Evolutionary conservation across 768 basidiomycete genomes (phyloP), one percentile per base, ranked within the genome.

Genomic region (Boletus speciosus): DNA sequence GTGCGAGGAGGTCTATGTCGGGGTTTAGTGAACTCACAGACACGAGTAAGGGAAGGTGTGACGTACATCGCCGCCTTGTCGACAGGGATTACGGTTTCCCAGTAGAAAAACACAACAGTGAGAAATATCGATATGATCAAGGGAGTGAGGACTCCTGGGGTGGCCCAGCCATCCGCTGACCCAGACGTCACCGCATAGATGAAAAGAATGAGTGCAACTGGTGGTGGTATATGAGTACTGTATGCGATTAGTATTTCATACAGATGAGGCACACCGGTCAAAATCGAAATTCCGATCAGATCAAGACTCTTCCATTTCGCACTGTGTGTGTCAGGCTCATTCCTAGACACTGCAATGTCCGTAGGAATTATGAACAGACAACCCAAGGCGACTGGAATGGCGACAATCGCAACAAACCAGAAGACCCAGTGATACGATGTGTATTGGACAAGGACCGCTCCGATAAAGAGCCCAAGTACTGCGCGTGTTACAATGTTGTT

Each of bases 381-480:
- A 1, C 61, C 50, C n/a, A 70, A 15, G 35, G 73, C 64, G 12
- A 76, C 66, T 21, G 68, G 59, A 5, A 72, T 49, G 37, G 71
- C 63, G 27, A 81, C 52, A 23, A 80, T 71, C 1, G 76, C 72
- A 31, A 73, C 66, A 54, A 78, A 74, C 62, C 75, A 81, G 62
- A 83, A 82, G n/a, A 81, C 72, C 81, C 80, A 81, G 21, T 63
- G 72, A 67, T 76, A 82, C 7, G 74, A 72, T 2, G 67, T 66
- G 31, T 65, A 74, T 36, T 69, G 58, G 11, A 75, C 73, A 46
- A 80, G 71, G 23, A 75, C 23, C 2, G 77, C 78, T 11, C 79
- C 78, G 14, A 78, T 71, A 21, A 77, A 52, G 19, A 77, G 61
- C 1, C 78, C 77, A 32, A 74, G 54, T 6, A 76, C 75, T 78